Evolutionary conservation across 2,329 filamentous ascomycete species (phyloP), one percentile per base, ranked within the genome.

Genomic region (Falciphora oryzae): DNA sequence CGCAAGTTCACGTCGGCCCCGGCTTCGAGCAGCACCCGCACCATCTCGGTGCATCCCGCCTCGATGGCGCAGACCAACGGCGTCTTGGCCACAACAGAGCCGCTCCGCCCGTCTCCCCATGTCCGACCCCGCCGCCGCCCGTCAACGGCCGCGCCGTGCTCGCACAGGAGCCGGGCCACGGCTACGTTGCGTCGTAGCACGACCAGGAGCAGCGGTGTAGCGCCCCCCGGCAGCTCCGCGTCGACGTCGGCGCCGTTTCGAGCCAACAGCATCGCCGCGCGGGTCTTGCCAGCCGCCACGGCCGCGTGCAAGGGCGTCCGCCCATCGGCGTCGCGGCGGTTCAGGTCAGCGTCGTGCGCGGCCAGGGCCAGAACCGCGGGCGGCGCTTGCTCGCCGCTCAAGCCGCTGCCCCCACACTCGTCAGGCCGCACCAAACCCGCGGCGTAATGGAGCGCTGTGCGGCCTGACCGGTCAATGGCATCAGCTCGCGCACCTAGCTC

Each of bases 11-110:
- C 58, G n/a, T 61, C 50, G n/a, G 63, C 71, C 28, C 70, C 70
- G 4, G 66, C 64, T 14, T 70, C 65, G 18, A 71, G 65, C 44
- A 70, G 53, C 18, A 64, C 63, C 50, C 60, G 62, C 18, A 67
- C 66, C 44, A 74, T 73, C 62, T 73, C 71, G 1, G 62, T 68
- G 25, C 68, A 70, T 13, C 67, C 71, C 11, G 66, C 64, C 56
- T 66, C 66, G 62, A 72, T 71, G 35, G 70, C 70, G 25, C 65
- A 67, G 8, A 69, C 67, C 32, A 72, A 62, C 13, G 70, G 68
- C 8, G 70, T 71, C 35, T 57, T 61, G 22, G 31, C 31, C 1
- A 11, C 35, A 2, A 27, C 25, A 14, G 29, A 18, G 31, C 59
- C 13, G 18, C 59, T 27, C 32, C 59, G 29, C 5, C 59, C 35